Evolutionary conservation across 1,139 yeast species (phyloP), one percentile per base, ranked within the genome.

Genomic region (Scheffersomyces illinoinensis): DNA sequence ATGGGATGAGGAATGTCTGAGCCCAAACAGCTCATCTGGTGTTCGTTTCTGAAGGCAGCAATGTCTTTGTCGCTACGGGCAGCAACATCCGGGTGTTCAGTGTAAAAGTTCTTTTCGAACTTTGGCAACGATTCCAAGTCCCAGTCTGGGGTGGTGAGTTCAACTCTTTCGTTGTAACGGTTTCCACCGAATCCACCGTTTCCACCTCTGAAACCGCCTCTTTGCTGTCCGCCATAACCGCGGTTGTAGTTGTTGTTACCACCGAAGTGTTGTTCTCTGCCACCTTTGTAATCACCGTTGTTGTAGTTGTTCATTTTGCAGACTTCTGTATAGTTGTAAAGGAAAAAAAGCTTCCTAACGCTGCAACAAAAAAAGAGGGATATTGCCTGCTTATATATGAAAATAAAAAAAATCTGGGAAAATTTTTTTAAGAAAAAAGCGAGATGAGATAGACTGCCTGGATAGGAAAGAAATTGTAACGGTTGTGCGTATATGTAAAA

Each of bases 31-130:
- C 90, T 89, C 98, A 95, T 95, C 70, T 91, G 93, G 74, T 89
- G 84, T 69, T 88, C 88, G 64, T 84, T 84, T 82, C 99, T 89
- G 83, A 93, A 95, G 54, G 79, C 83, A 52, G 72, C 77, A 64
- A 95, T 84, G 59, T 93, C 98, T 55, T 75, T 83, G 4, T 89
- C 92, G 53, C 90, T 73, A 78, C 98, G 91, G 54, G 78, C 81
- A 60, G 91, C 76, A 63, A 95, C 98, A 57, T 77, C 78, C 62
- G 91, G 91, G 73, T 90, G 89, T 79, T 96, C 99, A 64, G 83
- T 82, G 81, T 95, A 95, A 73, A 95, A 95, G 77, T 95, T 93
- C 82, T 96, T 96, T 78, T 93, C 98, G 73, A 95, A 96, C 72
- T 88, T 88, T 68, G 98, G 97, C 75, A 93, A 79, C 39, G 85